These are phyloP conservation scores for Xylariaceae sp. DNA, from an alignment of 2,329 filamentous ascomycete genomes.

Conservation along the genomic window DNA sequence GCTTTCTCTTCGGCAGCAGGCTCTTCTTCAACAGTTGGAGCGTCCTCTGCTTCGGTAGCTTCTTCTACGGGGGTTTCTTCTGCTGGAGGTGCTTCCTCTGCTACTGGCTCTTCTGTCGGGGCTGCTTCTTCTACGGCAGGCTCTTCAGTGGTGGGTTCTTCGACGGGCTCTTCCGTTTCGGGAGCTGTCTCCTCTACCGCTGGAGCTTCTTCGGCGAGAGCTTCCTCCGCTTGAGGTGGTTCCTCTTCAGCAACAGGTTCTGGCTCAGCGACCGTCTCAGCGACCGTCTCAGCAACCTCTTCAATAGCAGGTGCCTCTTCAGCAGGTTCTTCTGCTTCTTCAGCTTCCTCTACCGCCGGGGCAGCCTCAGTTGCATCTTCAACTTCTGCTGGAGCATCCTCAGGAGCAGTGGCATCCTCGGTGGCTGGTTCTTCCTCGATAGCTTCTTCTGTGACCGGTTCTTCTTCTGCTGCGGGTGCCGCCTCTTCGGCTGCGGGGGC, in stretches of 20 bases:
- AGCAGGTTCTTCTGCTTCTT: neutral
- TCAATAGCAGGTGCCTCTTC: slow-evolving; percentile 1
- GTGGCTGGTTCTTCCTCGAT: neutral
- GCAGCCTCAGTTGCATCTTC: no score
- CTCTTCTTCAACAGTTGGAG: neutral
- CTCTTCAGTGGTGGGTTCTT: slow-evolving; percentile 12
- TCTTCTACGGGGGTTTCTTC: neutral
- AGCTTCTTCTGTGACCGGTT: neutral
- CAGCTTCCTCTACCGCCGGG: neutral
- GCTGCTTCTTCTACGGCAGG: slow-evolving; percentile 9
- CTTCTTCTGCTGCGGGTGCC: neutral
- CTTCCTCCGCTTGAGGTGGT: neutral
- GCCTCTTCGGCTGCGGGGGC: slow-evolving; percentile 1
- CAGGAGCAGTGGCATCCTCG: neutral
- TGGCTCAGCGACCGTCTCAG: neutral
- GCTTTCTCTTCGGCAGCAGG: neutral
- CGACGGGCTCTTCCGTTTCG: slow-evolving; percentile 1
- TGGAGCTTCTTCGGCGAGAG: neutral
- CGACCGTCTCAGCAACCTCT: neutral
- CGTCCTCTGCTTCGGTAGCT: slow-evolving; percentile 1
- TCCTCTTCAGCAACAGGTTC: neutral
- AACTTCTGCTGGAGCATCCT: slow-evolving; percentile 3
- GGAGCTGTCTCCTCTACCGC: neutral
- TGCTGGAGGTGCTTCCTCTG: slow-evolving; percentile 5
- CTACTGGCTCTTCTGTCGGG: neutral